phyloP scores from a whole-genome alignment of 805 yeast genomes.

The Zygoascus biomembranicola region DNA sequence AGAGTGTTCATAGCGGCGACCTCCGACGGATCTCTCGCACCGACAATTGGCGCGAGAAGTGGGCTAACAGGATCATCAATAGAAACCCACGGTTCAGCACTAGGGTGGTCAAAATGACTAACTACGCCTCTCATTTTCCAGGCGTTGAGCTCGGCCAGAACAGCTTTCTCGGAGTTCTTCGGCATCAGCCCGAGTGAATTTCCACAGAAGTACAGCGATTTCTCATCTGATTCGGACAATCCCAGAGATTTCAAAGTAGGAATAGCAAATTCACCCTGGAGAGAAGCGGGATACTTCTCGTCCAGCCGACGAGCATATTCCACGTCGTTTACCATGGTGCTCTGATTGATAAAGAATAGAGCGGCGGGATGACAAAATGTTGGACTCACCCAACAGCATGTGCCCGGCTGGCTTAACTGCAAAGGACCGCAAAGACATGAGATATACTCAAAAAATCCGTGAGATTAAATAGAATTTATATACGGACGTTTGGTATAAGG shows the following conservation, averaged over 20 bases:
- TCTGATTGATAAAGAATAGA: background rate
- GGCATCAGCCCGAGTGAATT: conserved; percentile 95
- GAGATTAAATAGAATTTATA: too few relatives aligned
- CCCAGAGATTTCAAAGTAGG: conserved; percentile 66
- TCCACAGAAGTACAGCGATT: conserved; percentile 69
- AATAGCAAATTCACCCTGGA: conserved; percentile 43
- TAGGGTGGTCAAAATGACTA: conserved; percentile 52
- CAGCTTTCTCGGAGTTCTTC: conserved; percentile 43
- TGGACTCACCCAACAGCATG: background rate
- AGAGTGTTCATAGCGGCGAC: conserved; percentile 84
- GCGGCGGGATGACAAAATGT: background rate
- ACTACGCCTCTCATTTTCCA: conserved; percentile 81
- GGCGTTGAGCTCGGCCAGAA: conserved; percentile 63
- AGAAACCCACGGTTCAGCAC: conserved; percentile 68
- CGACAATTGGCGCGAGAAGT: conserved; percentile 63
- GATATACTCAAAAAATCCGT: too few relatives aligned
- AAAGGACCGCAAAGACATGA: background rate
- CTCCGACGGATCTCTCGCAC: conserved; percentile 58
- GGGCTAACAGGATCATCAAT: conserved; percentile 72
- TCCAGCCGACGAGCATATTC: conserved; percentile 31
- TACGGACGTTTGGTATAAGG: too few relatives aligned
- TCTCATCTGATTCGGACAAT: conserved; percentile 5
- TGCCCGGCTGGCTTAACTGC: background rate
- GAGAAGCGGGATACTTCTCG: conserved; percentile 28
- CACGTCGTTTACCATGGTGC: background rate